A percentile compares a stretch with the other conserved stretches of the same genome.
phyloP scores from a whole-genome alignment of 2,329 filamentous ascomycete genomes.

The Rosellinia necatrix region DNA sequence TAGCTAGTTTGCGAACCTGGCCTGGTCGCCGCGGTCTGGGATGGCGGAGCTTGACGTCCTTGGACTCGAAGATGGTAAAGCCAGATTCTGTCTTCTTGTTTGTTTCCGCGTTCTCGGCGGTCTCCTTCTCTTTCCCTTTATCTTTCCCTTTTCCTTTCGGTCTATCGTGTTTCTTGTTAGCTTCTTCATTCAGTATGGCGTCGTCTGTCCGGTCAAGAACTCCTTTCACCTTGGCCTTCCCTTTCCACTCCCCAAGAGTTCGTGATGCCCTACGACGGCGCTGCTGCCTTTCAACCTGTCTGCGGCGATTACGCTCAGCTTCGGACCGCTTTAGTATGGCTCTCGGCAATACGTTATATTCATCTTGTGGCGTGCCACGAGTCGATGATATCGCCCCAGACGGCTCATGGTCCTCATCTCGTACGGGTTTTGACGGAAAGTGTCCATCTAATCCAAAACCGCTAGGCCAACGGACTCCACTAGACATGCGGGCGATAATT shows the following conservation, averaged over 20 bases:
- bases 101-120: slow-evolving; percentile 30
- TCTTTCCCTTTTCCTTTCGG: slow-evolving; percentile 28
- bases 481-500: slow-evolving; percentile 26
- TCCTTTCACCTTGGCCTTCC: slow-evolving; percentile 21
- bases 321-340: slow-evolving; percentile 31
- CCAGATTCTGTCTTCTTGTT: slow-evolving; percentile 41
- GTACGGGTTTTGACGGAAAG: slow-evolving; percentile 22
- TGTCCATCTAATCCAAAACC: slow-evolving; percentile 37
- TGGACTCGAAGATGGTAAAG: slow-evolving; percentile 39
- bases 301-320: slow-evolving; percentile 31
- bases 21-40: slow-evolving; percentile 39
- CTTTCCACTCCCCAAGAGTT: slow-evolving; percentile 26
- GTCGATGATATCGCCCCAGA: background rate
- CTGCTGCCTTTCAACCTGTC: slow-evolving; percentile 32
- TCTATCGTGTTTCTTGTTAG: slow-evolving; percentile 16
- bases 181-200: background rate
- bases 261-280: slow-evolving; percentile 26
- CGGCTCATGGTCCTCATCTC: slow-evolving; percentile 12
- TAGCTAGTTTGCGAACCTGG: slow-evolving; percentile 40
- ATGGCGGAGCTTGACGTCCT: slow-evolving; percentile 36
- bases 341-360: slow-evolving; percentile 26
- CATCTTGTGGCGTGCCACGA: slow-evolving; percentile 16
- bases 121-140: background rate
- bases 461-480: slow-evolving; percentile 14
- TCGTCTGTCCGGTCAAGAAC: background rate